phyloP scores from a whole-genome alignment of 2,329 filamentous ascomycete genomes.

The Sclerotinia glacialis region DNA sequence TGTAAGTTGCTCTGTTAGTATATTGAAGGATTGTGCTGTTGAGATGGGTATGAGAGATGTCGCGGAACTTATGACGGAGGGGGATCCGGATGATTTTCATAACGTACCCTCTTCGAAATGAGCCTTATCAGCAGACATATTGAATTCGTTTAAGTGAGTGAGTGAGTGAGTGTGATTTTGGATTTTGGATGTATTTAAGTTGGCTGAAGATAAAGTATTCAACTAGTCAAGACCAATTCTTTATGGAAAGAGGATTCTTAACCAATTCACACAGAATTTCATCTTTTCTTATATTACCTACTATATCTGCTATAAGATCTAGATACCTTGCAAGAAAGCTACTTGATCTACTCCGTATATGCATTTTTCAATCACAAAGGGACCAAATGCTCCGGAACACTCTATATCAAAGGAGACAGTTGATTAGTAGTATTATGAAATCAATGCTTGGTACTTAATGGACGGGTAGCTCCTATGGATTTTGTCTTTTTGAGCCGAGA shows the following conservation, averaged over 20 bases:
- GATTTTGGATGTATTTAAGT: not conserved
- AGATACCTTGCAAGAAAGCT: not conserved
- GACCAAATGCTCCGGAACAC: conserved; percentile 11
- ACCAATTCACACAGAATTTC: conserved; percentile 34
- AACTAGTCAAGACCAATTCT: not conserved
- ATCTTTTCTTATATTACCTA: conserved; percentile 23
- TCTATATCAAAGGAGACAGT: not conserved
- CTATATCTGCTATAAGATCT: not conserved
- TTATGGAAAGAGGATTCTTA: conserved; percentile 32
- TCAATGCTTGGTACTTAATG: conserved; percentile 4
- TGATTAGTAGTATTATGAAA: conserved; percentile 1
- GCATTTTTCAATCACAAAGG: not conserved
- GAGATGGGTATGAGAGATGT: not conserved
- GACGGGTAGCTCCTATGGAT: not conserved
- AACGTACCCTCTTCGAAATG: conserved; percentile 41
- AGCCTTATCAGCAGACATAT: conserved; percentile 35
- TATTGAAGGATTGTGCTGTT: not conserved
- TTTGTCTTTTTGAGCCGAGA: not conserved
- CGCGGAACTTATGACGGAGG: not conserved
- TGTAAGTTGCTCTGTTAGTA: conserved; percentile 27
- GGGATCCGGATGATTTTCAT: not conserved
- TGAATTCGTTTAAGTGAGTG: conserved; percentile 33
- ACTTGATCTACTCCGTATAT: not conserved
- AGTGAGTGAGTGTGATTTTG: conserved; percentile 19
- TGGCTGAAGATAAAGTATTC: not conserved